Percentiles rank a stretch among this genome's conserved stretches.
phyloP scores from a whole-genome alignment of 1,284 basidiomycete species.

The Crucibulum cyathiforme region DNA sequence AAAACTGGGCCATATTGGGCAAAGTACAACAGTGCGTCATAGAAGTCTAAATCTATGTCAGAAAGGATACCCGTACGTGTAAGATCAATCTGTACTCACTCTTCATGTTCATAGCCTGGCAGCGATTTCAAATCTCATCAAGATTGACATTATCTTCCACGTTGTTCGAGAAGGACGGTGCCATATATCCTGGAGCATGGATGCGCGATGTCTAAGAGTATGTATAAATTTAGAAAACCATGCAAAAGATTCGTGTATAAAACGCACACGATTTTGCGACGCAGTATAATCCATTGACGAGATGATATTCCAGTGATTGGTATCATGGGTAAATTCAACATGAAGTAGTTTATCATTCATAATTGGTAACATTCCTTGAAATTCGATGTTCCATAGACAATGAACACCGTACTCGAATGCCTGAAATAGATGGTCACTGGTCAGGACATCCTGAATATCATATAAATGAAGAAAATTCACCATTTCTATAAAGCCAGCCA shows the following conservation, averaged over 20 bases:
- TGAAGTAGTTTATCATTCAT: conserved; percentile 32
- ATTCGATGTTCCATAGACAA: conserved; percentile 27
- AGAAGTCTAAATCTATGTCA: too few relatives aligned
- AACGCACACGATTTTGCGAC: neutral
- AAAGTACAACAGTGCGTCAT: too few relatives aligned
- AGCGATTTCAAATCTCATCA: conserved; percentile 14
- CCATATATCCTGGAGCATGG: conserved; percentile 40
- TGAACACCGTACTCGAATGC: conserved; percentile 35
- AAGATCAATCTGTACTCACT: neutral
- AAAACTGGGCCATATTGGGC: too few relatives aligned
- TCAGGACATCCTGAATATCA: neutral
- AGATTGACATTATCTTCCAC: conserved; percentile 12
- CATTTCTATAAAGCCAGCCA: conserved; percentile 51
- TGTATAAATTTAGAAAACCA: neutral
- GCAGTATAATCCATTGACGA: conserved; percentile 6
- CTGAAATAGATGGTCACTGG: conserved; percentile 23
- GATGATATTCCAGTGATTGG: conserved; percentile 33
- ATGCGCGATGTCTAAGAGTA: conserved; percentile 17
- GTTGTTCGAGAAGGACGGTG: conserved; percentile 12
- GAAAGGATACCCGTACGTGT: too few relatives aligned
- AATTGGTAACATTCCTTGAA: conserved; percentile 34
- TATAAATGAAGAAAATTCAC: conserved; percentile 27
- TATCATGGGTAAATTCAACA: conserved; percentile 31
- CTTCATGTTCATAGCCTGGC: conserved; percentile 7
- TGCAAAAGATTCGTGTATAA: neutral